A percentile compares a stretch with the other conserved stretches of the same genome.
phyloP scores from a whole-genome alignment of 1,284 basidiomycete genomes.

The Sporisorium sorghi region DNA sequence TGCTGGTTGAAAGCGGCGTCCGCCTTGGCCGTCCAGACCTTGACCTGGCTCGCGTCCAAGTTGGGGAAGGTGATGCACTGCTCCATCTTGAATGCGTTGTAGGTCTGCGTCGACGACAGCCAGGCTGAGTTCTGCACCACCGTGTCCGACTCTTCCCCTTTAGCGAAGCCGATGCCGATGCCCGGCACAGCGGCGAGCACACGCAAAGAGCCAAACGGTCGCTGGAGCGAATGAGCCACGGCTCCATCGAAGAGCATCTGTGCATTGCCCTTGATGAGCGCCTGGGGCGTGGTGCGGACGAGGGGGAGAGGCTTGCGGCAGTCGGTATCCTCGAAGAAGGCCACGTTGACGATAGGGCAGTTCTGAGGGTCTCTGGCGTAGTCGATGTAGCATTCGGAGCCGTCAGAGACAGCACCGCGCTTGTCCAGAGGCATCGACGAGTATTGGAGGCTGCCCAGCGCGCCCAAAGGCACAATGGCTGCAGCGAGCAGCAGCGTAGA shows the following conservation, averaged over 20 bases:
- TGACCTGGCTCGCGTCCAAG: constrained; percentile 10
- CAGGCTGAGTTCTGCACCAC: constrained; percentile 40
- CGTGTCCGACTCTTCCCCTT: constrained; percentile 28
- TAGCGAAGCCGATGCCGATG: constrained; percentile 37
- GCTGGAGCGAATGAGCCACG: constrained; percentile 15
- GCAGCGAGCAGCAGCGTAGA: constrained; percentile 14
- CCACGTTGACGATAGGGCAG: constrained; percentile 32
- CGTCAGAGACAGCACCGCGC: constrained; percentile 8
- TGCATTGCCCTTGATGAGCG: constrained; percentile 24
- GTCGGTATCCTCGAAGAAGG: constrained; percentile 26
- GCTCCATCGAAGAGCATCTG: constrained; percentile 37
- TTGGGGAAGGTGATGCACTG: constrained; percentile 33
- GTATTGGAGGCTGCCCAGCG: constrained; percentile 15
- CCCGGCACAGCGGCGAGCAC: constrained; percentile 27
- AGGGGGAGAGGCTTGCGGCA: constrained; percentile 27
- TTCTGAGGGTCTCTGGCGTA: constrained; percentile 19
- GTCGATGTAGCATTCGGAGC: constrained; percentile 22
- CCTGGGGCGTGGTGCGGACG: neutral
- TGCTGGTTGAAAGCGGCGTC: constrained; percentile 17
- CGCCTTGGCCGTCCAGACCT: constrained; percentile 16
- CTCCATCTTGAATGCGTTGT: constrained; percentile 20
- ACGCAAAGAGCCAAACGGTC: constrained; percentile 26
- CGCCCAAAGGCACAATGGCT: constrained; percentile 7
- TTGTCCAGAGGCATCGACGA: constrained; percentile 18
- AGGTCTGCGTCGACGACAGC: constrained; percentile 19